Base-by-base conservation (phyloP, 495 filamentous ascomycete species). In the Talaromyces proteolyticus region DNA sequence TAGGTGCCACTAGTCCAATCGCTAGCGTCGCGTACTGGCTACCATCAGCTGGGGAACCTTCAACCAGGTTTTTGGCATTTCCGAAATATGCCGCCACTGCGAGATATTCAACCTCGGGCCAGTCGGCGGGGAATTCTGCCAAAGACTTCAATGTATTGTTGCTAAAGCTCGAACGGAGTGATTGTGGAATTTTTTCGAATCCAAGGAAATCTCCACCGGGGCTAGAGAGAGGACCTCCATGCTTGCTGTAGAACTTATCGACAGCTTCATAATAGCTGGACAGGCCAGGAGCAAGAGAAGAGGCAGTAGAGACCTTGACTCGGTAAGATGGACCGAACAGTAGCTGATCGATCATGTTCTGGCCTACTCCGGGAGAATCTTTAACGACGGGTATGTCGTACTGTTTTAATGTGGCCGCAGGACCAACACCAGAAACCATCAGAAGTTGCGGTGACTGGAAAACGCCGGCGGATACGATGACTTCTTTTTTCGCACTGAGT, bases 91-190 rank as follows among this genome's bases (percentile, higher is more conserved):
- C 25, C 8, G 41, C 10, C 21, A 74, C 20, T n/a, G n/a, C n/a
- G n/a, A n/a, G n/a, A 50, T 72, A 75, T 59, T 84, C 79, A 10
- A 80, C 57, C 38, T 84, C 80, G 4, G 81, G 81, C 79, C 79
- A 84, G 56, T 85, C 78, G 0, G 49, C 44, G 0, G 78, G 67
- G 40, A 76, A 76, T 16, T 47, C 17, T 6, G 56, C 39, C 2
- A 81, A 57, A 36, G 60, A 55, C 0, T 22, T 20, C 10, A 50
- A 29, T 0, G 68, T 64, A 2, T 16, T n/a, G 20, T 54, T 47
- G 6, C 54, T 53, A 25, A 72, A 58, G 2, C 36, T 49, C 1
- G 44, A 34, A 20, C 70, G 63, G 8, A 66, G 42, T 3, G 26
- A 21, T 0, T 58, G 20, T 1, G 75, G 76, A n/a, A 77, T 56